Conservation (phyloP, 2,329 filamentous ascomycete species). For the Nigrospora osmanthi region DNA sequence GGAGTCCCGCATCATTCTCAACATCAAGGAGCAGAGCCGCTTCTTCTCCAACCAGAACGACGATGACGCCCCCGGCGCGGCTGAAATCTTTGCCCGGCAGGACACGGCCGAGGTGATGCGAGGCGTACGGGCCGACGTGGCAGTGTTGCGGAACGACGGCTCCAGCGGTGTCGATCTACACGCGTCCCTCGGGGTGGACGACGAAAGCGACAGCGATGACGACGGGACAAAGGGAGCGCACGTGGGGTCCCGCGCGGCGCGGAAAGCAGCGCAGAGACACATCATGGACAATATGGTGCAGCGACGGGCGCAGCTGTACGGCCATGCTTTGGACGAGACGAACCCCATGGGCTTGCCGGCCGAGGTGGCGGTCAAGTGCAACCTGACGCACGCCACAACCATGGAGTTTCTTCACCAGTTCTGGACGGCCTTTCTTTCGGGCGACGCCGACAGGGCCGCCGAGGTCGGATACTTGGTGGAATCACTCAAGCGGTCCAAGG, state of each 20-base stretch:
- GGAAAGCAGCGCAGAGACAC: constrained; percentile 56
- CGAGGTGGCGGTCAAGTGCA: constrained; percentile 50
- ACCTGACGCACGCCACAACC: constrained; percentile 79
- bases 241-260: constrained; percentile 62
- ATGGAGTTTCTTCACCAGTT: constrained; percentile 97
- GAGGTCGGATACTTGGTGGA: constrained; percentile 79
- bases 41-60: constrained; percentile 64
- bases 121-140: constrained; percentile 55
- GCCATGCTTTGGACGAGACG: constrained; percentile 36
- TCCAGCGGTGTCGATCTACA: constrained; percentile 52
- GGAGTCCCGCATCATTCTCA: constrained; percentile 73
- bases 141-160: constrained; percentile 37
- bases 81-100: constrained; percentile 57
- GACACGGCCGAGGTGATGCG: constrained; percentile 61
- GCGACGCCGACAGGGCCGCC: constrained; percentile 69
- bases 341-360: constrained; percentile 48
- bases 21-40: constrained; percentile 77
- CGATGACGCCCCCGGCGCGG: constrained; percentile 34
- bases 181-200: constrained; percentile 57
- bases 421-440: constrained; percentile 86
- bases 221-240: constrained; percentile 46
- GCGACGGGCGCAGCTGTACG: constrained; percentile 51
- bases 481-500: constrained; percentile 67
- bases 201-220: constrained; percentile 62
- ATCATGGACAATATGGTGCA: constrained; percentile 58